Evolutionary conservation across 1,139 yeast species (phyloP).

Genomic region (Candida pseudoviswanathii): DNA sequence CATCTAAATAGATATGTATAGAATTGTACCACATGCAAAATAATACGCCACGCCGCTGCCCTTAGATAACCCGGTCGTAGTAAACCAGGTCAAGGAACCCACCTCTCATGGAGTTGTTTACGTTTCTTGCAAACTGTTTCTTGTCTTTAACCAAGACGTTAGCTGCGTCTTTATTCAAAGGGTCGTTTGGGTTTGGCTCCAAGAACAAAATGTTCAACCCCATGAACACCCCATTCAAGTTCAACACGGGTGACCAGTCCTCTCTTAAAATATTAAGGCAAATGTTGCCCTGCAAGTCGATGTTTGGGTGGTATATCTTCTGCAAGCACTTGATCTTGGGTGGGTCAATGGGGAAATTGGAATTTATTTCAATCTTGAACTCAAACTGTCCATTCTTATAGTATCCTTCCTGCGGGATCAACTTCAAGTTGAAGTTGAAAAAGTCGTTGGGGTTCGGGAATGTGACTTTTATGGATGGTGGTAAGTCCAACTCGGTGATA

Average conservation of each 20-base stretch:
- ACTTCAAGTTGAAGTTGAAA: constrained; percentile 60
- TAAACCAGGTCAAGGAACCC: constrained; percentile 56
- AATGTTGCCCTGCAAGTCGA: constrained; percentile 86
- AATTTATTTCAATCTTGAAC: constrained; percentile 65
- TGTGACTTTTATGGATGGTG: constrained; percentile 58
- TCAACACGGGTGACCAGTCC: constrained; percentile 95
- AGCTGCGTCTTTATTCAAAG: constrained; percentile 90
- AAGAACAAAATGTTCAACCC: constrained; percentile 85
- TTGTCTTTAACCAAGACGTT: constrained; percentile 64
- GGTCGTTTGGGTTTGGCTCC: constrained; percentile 92
- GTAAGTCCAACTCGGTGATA: constrained; percentile 67
- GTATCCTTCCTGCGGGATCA: constrained; percentile 80
- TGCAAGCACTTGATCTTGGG: constrained; percentile 78
- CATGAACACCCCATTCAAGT: constrained; percentile 76
- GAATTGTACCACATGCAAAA: background rate
- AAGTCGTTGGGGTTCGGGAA: constrained; percentile 60
- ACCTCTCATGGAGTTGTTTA: constrained; percentile 71
- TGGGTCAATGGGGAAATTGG: constrained; percentile 88
- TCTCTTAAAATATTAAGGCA: constrained; percentile 89
- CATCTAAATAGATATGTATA: constrained; percentile 1
- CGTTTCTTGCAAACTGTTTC: constrained; percentile 58
- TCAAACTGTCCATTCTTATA: constrained; percentile 69
- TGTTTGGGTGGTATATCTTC: constrained; percentile 90
- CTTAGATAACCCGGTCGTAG: constrained; percentile 60
- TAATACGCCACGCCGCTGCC: background rate